Evolutionary conservation across 805 yeast species (phyloP).

Genomic region (Teunomyces barrocoloradensis): DNA sequence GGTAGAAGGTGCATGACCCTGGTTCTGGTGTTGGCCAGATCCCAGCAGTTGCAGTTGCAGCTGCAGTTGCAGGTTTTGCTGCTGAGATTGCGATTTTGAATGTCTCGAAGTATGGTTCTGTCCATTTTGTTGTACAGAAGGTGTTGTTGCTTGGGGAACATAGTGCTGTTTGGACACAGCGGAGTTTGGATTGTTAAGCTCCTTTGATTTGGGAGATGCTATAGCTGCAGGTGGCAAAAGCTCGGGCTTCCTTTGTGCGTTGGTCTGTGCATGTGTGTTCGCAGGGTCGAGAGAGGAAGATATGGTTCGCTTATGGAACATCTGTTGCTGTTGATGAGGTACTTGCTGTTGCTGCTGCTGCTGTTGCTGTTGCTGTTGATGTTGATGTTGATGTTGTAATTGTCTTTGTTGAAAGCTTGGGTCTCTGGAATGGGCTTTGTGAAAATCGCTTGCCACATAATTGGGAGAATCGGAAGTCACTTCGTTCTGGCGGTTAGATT

Average conservation of each 20-base stretch:
- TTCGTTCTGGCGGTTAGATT: not conserved
- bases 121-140: not conserved
- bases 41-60: constrained; percentile 4
- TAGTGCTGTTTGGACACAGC: not conserved
- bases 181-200: not conserved
- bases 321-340: constrained; percentile 1
- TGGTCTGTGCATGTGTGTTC: constrained; percentile 2
- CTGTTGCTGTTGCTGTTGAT: constrained; percentile 2
- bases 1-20: constrained; percentile 4
- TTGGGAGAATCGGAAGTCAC: constrained; percentile 12
- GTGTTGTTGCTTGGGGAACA: not conserved
- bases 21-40: constrained; percentile 5
- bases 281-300: constrained; percentile 4
- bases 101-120: constrained; percentile 1
- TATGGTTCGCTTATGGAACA: constrained; percentile 6
- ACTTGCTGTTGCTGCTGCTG: not conserved
- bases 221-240: constrained; percentile 33
- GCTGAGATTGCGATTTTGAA: constrained; percentile 5
- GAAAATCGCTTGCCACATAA: constrained; percentile 8
- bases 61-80: constrained; percentile 8
- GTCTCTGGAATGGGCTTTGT: constrained; percentile 15
- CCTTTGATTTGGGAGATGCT: constrained; percentile 12
- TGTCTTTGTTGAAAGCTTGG: constrained; percentile 10
- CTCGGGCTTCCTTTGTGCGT: constrained; percentile 13
- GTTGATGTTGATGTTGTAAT: constrained; percentile 8